These are phyloP conservation scores for Xylaria venustula DNA, from an alignment of 495 filamentous ascomycete species.

Conservation along the genomic window DNA sequence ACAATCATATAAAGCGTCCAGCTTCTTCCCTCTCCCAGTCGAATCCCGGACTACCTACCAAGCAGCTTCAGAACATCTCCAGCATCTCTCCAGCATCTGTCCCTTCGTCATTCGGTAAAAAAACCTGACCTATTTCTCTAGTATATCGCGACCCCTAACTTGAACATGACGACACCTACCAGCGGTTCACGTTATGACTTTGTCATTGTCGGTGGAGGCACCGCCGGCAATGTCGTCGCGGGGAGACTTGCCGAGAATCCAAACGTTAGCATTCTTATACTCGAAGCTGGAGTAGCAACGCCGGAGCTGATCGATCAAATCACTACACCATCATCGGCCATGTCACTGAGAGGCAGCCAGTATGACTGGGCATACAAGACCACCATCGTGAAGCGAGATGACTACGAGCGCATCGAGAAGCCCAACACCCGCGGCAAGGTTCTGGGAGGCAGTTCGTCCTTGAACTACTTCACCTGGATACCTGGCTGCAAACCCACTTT, in stretches of 20 bases:
- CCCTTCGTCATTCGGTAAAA: too few species aligned
- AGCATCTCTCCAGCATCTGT: background rate
- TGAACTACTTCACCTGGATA: conserved; percentile 63
- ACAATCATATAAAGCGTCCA: background rate
- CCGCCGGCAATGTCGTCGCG: conserved; percentile 58
- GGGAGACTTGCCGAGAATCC: conserved; percentile 58
- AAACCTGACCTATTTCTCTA: too few species aligned
- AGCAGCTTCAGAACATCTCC: background rate
- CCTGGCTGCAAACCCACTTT: conserved; percentile 60
- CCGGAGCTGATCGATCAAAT: conserved; percentile 57
- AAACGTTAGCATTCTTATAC: conserved; percentile 48
- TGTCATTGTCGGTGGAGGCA: conserved; percentile 56
- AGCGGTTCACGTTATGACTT: conserved; percentile 41
- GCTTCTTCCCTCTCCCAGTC: background rate
- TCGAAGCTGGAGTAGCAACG: conserved; percentile 57
- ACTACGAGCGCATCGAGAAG: conserved; percentile 63
- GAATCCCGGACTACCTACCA: background rate
- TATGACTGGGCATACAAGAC: conserved; percentile 65
- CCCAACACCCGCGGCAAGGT: conserved; percentile 61
- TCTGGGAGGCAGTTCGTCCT: conserved; percentile 58
- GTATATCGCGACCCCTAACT: too few species aligned
- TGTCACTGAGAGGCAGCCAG: conserved; percentile 55
- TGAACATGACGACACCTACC: background rate
- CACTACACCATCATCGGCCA: conserved; percentile 53
- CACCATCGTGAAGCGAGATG: conserved; percentile 59